These are phyloP conservation scores for Aspergillus aculeatinus DNA, from an alignment of 2,329 filamentous ascomycete species.

Conservation along the genomic window DNA sequence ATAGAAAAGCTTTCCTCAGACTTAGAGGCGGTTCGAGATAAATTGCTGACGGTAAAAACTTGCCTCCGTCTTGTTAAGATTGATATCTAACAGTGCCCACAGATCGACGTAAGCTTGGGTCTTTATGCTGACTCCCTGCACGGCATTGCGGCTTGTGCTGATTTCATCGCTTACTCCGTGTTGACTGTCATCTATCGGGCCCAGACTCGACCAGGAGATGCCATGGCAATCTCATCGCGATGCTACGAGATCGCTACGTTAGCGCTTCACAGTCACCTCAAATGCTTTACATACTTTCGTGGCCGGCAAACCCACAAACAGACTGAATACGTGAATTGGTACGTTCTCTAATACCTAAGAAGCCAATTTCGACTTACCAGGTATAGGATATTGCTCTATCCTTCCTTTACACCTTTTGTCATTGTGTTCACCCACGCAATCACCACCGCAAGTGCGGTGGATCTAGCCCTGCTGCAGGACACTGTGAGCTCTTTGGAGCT, in stretches of 20 bases:
- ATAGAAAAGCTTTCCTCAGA: constrained; percentile 25
- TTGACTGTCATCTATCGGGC: constrained; percentile 27
- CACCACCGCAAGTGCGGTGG: constrained; percentile 21
- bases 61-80: background rate
- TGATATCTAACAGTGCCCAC: background rate
- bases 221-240: constrained; percentile 26
- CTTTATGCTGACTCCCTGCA: constrained; percentile 27
- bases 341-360: background rate
- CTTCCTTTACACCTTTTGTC: constrained; percentile 28
- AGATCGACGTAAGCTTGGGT: constrained; percentile 25
- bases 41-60: constrained; percentile 21
- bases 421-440: constrained; percentile 32
- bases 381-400: constrained; percentile 25
- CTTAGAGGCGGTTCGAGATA: constrained; percentile 23
- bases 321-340: constrained; percentile 30
- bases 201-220: constrained; percentile 23
- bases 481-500: constrained; percentile 22
- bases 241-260: constrained; percentile 28
- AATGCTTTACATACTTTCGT: constrained; percentile 27
- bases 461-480: constrained; percentile 25
- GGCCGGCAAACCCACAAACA: constrained; percentile 27
- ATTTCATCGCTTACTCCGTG: constrained; percentile 27
- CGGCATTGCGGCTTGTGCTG: constrained; percentile 27
- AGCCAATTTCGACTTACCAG: background rate
- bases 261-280: constrained; percentile 28